These are phyloP conservation scores for Leonotis leonurus DNA, from an alignment of 257 asterid species.

Conservation along the genomic window DNA sequence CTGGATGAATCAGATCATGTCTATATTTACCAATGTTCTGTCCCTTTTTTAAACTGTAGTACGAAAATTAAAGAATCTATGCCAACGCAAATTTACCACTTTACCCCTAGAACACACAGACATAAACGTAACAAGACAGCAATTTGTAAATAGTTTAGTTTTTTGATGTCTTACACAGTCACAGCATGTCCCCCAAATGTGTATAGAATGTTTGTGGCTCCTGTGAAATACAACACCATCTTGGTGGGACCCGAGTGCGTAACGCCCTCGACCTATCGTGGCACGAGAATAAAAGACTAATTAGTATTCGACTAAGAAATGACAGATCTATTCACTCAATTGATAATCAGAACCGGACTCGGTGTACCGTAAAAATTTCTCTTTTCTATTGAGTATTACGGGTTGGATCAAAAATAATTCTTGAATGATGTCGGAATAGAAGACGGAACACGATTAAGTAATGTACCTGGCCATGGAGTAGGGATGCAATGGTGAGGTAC, in stretches of 20 bases:
- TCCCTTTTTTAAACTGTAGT: no score
- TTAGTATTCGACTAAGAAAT: background rate
- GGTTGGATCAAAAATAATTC: no score
- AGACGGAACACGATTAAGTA: background rate
- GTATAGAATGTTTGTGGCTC: constrained; percentile 90
- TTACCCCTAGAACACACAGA: no score
- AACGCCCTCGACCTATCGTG: constrained; percentile 60
- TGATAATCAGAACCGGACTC: no score
- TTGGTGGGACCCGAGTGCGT: constrained; percentile 71
- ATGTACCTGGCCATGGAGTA: constrained; percentile 80
- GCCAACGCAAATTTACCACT: constrained; percentile 7
- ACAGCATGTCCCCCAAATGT: constrained; percentile 98
- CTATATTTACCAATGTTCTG: no score
- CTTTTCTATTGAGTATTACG: no score
- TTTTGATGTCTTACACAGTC: constrained; percentile 65
- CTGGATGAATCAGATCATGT: no score
- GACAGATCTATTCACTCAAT: no score
- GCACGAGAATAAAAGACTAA: background rate
- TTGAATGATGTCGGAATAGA: background rate
- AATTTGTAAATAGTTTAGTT: background rate
- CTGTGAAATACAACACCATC: constrained; percentile 82
- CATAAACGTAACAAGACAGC: constrained; percentile 6
- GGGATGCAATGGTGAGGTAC: constrained; percentile 85
- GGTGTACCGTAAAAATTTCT: no score
- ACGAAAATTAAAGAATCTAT: constrained; percentile 3